Base-by-base conservation (phyloP, 2,329 filamentous ascomycete species). In the Elsinoe arachidis region DNA sequence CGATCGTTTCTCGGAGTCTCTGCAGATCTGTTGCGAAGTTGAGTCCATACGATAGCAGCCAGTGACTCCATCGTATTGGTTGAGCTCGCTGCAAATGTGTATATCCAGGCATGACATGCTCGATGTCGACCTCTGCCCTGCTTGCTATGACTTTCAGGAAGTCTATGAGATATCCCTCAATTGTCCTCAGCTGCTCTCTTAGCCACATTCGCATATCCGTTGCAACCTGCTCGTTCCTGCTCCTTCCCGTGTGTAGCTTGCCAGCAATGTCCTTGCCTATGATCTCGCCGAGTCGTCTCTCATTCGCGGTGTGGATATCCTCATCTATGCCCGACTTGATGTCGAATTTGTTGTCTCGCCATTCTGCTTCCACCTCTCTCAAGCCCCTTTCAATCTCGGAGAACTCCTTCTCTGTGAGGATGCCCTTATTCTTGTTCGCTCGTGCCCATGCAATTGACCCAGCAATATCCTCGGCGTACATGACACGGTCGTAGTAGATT, bases 171-270 rank as follows among this genome's bases (percentile, higher is more conserved):
- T 84, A 82, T 35, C 65, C 70, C 64, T 95, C 88, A 54, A 95
- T 82, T 62, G 78, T 77, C 58, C 79, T 79, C 58, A 96, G 76
- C 74, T 87, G 80, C 62, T 91, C 85, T 43, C 89, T 80, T 61
- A 95, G 74, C 90, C 90, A 96, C 70, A 96, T 77, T 60, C 90
- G 85, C 87, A 96, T 92, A 67, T 95, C 90, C 19, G 86, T 91
- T 49, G 85, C 90, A 58, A 95, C 84, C 74, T 96, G 90, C 73
- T 96, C 90, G 68, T 96, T 96, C 64, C 90, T 82, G 70, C 86
- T 91, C 55, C 91, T 85, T 43, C 77, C 76, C n/a, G 90, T 96
- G 73, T 96, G 91, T 58, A 96, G 81, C 76, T 96, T 96, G 21
- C 91, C 90, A 0, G 86, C 89, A 58, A 87, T 84, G 23, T 90